Base-by-base conservation (phyloP, 108 stramenopile genomes). In the Nitzschia inconspicua region DNA sequence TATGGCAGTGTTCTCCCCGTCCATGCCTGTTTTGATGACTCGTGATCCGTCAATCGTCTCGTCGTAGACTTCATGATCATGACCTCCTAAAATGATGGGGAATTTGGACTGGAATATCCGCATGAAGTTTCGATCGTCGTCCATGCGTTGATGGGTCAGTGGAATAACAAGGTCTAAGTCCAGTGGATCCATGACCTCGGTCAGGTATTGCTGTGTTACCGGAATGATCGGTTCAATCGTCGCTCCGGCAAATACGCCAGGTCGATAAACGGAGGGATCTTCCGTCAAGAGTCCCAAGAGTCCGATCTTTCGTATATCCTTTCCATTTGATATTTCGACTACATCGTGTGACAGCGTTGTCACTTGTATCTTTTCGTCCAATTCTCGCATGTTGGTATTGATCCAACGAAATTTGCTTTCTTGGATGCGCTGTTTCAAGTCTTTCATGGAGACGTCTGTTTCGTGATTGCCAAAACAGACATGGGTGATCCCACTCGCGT, bases 391-490 rank as follows among this genome's bases (percentile, higher is more conserved):
- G 50, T 76, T 76, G 36, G 75, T 66, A 58, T 72, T 72, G 57
- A 72, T 25, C 71, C 71, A 74, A 1, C 11, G 9, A 40, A 66
- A 66, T 4, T 66, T 56, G 29, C 44, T 47, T 62, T 77, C 63
- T 29, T 39, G 60, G 28, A 82, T 47, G 4, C 79, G 60, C 26
- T 68, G 42, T 22, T 51, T 68, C 20, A 84, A 35, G 7, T 52
- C 51, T 14, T 65, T 40, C 41, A 80, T 41, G 10, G 68, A 52
- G 6, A 73, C 46, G 28, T 73, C 72, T 1, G 14, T 18, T 58
- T 93, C 91, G 50, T 93, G 91, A 65, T 93, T 93, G 4, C 91
- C 91, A 22, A 93, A 60, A 44, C 72, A 83, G 10, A 80, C 80
- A 59, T 89, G 84, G 4, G 83, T 79, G 24, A 93, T 61, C 11